Conservation (phyloP, 2,329 filamentous ascomycete species). For the Colletotrichum lentis region DNA sequence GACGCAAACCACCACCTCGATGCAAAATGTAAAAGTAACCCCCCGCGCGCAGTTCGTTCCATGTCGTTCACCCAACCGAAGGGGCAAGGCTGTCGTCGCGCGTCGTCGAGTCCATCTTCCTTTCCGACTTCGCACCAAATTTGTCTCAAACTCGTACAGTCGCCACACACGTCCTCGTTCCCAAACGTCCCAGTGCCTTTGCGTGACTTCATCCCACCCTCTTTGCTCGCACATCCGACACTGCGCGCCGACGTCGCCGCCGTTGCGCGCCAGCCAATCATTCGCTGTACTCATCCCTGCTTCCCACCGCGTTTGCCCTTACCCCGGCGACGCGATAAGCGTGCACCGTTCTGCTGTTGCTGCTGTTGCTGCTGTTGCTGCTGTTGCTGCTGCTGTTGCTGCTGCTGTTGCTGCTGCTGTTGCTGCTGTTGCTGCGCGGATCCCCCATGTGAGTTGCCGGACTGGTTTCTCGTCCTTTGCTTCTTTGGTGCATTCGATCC, state of each 20-base stretch:
- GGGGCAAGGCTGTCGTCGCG: conserved; percentile 33
- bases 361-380: conserved; percentile 21
- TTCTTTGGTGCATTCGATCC: conserved; percentile 32
- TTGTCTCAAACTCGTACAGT: conserved; percentile 28
- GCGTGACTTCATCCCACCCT: conserved; percentile 9
- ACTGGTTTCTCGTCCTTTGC: conserved; percentile 24
- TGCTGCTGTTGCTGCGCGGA: conserved; percentile 22
- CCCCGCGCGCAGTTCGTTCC: conserved; percentile 30
- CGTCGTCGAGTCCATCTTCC: conserved; percentile 13
- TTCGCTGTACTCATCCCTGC: conserved; percentile 24
- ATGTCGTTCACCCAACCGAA: conserved; percentile 31
- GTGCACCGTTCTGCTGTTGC: no score
- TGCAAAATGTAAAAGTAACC: conserved; percentile 25
- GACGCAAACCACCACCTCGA: conserved; percentile 24
- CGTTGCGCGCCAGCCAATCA: conserved; percentile 28
- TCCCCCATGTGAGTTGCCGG: conserved; percentile 22
- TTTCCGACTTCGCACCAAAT: conserved; percentile 22
- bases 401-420: neutral
- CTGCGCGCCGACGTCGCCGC: neutral
- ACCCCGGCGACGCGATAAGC: conserved; percentile 33
- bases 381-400: conserved; percentile 3
- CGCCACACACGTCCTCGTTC: conserved; percentile 20
- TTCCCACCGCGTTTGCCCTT: conserved; percentile 37
- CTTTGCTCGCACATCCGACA: conserved; percentile 6
- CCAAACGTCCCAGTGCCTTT: conserved; percentile 15